Evolutionary conservation across 257 asterid genomes (phyloP), one percentile per base, ranked within the genome.

Genomic region (Przewalskia tangutica): DNA sequence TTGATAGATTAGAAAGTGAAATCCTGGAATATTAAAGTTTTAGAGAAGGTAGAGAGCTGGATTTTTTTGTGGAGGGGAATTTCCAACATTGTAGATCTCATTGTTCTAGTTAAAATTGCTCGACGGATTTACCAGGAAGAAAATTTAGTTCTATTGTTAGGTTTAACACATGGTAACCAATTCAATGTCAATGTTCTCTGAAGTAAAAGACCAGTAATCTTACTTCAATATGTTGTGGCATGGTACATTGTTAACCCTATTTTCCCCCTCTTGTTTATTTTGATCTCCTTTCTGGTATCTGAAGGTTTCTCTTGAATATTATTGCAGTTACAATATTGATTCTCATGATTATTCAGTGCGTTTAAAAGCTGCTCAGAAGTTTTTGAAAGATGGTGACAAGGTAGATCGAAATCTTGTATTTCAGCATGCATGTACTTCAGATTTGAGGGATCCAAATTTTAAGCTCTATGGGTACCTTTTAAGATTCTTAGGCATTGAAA

Each of bases 271-370:
- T n/a, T 8, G 17, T 42, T 68, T 42, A 9, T n/a, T n/a, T 18
- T 46, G 58, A 38, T 20, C 18, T 71, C 8, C 6, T 44, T 44
- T 71, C 77, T 65, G 77, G 58, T 60, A 59, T 67, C 8, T 54
- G 84, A 62, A 77, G 60, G 34, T 77, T 65, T 59, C 36, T 60
- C 42, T 58, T 34, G 75, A 78, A 81, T 63, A 42, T 81, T 17
- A 55, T 88, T 88, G 87, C 99, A 96, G 99, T 71, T 96, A 90
- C 82, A 96, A 94, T 84, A 96, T 96, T 78, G 99, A 94, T 77
- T 93, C 88, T 71, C 99, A 96, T 81, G 99, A 96, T 91, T 96
- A 96, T 82, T 82, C 97, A 8, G 99, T 96, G 84, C 98, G 98
- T 46, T 84, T 96, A 94, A 93, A 77, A 89, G 97, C 98, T 34